Percentiles rank a stretch among this genome's conserved stretches.
These are phyloP conservation scores for Lotus japonicus DNA, from an alignment of 306 rosid species.

Conservation along the genomic window DNA sequence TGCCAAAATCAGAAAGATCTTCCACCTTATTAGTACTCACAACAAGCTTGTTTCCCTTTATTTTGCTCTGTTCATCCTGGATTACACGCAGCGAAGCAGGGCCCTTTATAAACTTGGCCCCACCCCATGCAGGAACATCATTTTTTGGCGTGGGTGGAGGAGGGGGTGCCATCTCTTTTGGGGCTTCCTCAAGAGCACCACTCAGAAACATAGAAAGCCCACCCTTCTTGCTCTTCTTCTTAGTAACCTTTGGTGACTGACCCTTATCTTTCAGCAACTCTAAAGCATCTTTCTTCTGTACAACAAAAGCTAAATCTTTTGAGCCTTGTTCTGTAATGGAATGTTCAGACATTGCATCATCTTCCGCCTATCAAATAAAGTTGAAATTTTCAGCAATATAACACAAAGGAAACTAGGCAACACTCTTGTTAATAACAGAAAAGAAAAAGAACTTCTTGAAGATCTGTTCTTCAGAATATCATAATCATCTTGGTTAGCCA, in stretches of 20 bases:
- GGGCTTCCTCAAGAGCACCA: conserved; percentile 77
- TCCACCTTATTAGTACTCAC: conserved; percentile 43
- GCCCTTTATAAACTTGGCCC: conserved; percentile 59
- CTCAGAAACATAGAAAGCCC: conserved; percentile 97
- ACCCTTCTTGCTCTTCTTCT: conserved; percentile 84
- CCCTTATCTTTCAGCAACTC: conserved; percentile 34
- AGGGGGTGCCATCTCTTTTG: conserved; percentile 45
- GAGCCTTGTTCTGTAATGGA: conserved; percentile 20
- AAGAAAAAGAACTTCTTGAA: not conserved
- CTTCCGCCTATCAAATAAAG: conserved; percentile 47
- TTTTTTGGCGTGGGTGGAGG: conserved; percentile 52
- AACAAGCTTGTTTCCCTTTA: conserved; percentile 22
- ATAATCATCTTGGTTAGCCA: not conserved
- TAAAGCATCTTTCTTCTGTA: conserved; percentile 35
- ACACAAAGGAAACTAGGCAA: conserved; percentile 11
- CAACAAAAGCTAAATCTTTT: conserved; percentile 26
- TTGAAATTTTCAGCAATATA: conserved; percentile 4
- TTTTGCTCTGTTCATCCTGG: conserved; percentile 73
- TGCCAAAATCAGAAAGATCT: conserved; percentile 37
- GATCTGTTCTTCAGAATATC: not conserved
- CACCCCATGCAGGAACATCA: conserved; percentile 98
- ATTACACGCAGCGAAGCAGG: conserved; percentile 76
- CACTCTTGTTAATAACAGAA: not conserved
- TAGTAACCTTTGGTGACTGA: conserved; percentile 37
- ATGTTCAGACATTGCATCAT: conserved; percentile 17